These are phyloP conservation scores for Auricularia auricula-judae DNA, from an alignment of 768 basidiomycete species.

Conservation along the genomic window DNA sequence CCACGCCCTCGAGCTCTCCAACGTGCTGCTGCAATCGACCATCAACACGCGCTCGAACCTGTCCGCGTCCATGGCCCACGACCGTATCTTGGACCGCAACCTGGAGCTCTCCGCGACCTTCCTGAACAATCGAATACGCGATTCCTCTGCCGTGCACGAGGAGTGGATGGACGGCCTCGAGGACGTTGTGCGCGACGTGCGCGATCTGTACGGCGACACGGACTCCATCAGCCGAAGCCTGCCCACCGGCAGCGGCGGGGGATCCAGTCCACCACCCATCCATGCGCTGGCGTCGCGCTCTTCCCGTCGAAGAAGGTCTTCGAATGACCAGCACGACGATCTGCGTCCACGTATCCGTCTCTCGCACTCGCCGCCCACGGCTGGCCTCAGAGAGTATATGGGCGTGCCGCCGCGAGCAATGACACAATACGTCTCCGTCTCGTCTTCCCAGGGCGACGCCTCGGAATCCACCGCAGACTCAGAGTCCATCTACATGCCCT, in stretches of 20 bases:
- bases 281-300: neutral
- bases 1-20: conserved; percentile 79
- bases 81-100: conserved; percentile 24
- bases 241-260: conserved; percentile 25
- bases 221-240: conserved; percentile 33
- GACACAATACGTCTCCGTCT: conserved; percentile 47
- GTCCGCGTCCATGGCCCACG: conserved; percentile 34
- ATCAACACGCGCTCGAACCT: conserved; percentile 57
- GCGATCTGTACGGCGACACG: conserved; percentile 36
- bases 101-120: conserved; percentile 21
- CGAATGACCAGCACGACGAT: neutral
- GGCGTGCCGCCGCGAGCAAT: conserved; percentile 58
- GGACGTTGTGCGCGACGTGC: conserved; percentile 52
- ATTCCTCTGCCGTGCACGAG: conserved; percentile 32
- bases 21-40: conserved; percentile 62
- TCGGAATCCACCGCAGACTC: conserved; percentile 40
- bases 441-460: conserved; percentile 6
- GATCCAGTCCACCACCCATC: neutral
- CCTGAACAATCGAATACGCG: conserved; percentile 20
- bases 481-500: conserved; percentile 47
- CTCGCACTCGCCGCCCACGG: conserved; percentile 17
- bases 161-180: conserved; percentile 61
- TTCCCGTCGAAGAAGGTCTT: neutral
- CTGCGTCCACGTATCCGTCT: neutral
- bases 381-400: conserved; percentile 24